phyloP scores from a whole-genome alignment of 768 basidiomycete genomes.

The Psilocybe tampanensis region DNA sequence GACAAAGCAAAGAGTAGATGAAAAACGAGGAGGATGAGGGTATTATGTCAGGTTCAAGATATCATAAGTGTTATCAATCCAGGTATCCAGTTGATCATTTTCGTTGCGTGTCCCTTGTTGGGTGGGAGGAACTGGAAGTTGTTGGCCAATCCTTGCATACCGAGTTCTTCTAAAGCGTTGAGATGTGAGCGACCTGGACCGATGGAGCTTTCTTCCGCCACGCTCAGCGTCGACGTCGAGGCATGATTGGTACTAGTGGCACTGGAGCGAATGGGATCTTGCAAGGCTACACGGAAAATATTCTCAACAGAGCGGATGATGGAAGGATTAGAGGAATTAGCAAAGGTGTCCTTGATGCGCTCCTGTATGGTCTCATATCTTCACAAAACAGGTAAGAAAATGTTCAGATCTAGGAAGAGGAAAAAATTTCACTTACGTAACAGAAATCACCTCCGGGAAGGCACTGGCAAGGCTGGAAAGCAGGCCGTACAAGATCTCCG shows the following conservation, averaged over 20 bases:
- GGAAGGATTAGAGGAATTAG: conserved; percentile 68
- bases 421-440: conserved; percentile 49
- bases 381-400: conserved; percentile 7
- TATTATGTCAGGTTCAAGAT: conserved; percentile 15
- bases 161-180: conserved; percentile 65
- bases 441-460: conserved; percentile 72
- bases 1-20: not conserved
- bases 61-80: conserved; percentile 41
- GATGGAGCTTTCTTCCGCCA: conserved; percentile 56
- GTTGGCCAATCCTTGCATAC: conserved; percentile 76
- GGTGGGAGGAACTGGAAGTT: conserved; percentile 71
- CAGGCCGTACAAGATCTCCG: conserved; percentile 76
- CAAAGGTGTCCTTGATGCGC: conserved; percentile 71
- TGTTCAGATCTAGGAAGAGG: not conserved
- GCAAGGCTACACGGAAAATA: conserved; percentile 71
- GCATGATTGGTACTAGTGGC: conserved; percentile 40
- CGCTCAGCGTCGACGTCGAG: conserved; percentile 67
- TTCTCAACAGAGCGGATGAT: conserved; percentile 75
- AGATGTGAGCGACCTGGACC: conserved; percentile 56
- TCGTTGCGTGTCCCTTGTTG: conserved; percentile 54
- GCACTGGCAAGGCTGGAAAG: conserved; percentile 68
- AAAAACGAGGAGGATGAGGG: not conserved
- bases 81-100: conserved; percentile 78
- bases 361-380: conserved; percentile 82
- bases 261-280: conserved; percentile 44